Conservation (phyloP, 495 filamentous ascomycete species). For the Annulohypoxylon bovei region DNA sequence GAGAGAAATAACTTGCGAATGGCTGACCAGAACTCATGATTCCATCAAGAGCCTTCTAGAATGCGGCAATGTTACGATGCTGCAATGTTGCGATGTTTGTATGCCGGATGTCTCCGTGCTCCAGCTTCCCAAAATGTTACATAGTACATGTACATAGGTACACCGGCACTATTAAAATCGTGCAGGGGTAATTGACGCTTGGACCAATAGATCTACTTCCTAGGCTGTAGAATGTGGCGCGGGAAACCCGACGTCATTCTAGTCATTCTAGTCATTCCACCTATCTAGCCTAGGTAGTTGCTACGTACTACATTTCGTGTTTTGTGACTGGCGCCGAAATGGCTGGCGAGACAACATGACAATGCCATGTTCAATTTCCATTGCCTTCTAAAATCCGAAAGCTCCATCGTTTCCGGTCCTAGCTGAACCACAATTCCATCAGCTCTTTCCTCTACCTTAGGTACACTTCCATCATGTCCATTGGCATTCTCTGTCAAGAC, state of each 20-base stretch:
- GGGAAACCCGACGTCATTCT: conserved; percentile 30
- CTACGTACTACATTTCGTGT: not conserved
- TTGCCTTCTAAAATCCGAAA: not conserved
- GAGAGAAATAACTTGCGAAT: not conserved
- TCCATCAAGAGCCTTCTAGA: conserved; percentile 16
- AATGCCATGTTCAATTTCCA: conserved; percentile 1
- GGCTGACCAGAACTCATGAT: not conserved
- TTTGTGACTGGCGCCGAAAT: conserved; percentile 12
- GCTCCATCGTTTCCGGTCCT: not conserved
- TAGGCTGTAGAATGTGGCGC: conserved; percentile 15
- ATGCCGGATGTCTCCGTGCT: conserved; percentile 8
- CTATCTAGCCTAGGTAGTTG: not conserved
- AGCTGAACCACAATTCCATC: not conserved
- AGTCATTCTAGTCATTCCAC: conserved; percentile 10
- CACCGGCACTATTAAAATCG: not conserved
- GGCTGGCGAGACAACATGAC: conserved; percentile 17
- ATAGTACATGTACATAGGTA: not conserved
- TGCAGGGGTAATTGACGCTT: not conserved
- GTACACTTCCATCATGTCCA: conserved; percentile 22
- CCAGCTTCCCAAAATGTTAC: not conserved
- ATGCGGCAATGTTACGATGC: conserved; percentile 7
- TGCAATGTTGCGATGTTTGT: not conserved
- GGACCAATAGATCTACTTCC: not conserved
- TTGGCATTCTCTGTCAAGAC: conserved; percentile 25
- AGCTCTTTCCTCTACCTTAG: not conserved